These are phyloP conservation scores for Globisporangium abappressorium DNA, from an alignment of 352 stramenopile species.

Conservation along the genomic window DNA sequence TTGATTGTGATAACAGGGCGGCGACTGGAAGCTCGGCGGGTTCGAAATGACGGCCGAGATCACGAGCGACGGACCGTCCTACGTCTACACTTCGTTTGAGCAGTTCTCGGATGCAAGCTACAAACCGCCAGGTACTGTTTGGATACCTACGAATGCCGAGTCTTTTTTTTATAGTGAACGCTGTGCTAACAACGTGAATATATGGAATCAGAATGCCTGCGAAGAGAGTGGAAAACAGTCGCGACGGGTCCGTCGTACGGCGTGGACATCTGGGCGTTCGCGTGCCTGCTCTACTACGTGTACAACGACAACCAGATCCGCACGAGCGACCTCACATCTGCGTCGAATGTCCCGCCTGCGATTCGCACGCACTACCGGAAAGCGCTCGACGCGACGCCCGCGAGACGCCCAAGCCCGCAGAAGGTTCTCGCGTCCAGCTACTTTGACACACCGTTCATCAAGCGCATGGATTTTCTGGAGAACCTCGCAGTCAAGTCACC, in stretches of 20 bases:
- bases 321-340: slow-evolving; percentile 48
- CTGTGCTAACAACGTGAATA: slow-evolving; percentile 2
- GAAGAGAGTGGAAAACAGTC: slow-evolving; percentile 74
- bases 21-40: slow-evolving; percentile 95
- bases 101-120: slow-evolving; percentile 82
- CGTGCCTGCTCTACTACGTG: slow-evolving; percentile 71
- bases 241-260: slow-evolving; percentile 45
- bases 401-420: slow-evolving; percentile 70
- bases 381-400: slow-evolving; percentile 65
- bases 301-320: slow-evolving; percentile 74
- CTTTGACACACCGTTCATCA: slow-evolving; percentile 93
- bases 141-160: background rate
- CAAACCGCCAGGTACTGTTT: slow-evolving; percentile 60
- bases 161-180: background rate
- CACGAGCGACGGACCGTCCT: slow-evolving; percentile 74
- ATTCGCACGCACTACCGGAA: slow-evolving; percentile 78
- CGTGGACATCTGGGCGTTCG: slow-evolving; percentile 78
- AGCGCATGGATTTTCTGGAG: slow-evolving; percentile 92
- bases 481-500: slow-evolving; percentile 92
- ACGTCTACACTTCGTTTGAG: slow-evolving; percentile 77
- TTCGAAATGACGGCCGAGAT: slow-evolving; percentile 90
- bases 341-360: slow-evolving; percentile 63
- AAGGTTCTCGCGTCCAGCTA: slow-evolving; percentile 88
- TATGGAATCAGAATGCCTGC: slow-evolving; percentile 58
- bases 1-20: slow-evolving; percentile 39